Evolutionary conservation across 257 asterid species (phyloP), one percentile per base, ranked within the genome.

Genomic region (Solanum arcanum): DNA sequence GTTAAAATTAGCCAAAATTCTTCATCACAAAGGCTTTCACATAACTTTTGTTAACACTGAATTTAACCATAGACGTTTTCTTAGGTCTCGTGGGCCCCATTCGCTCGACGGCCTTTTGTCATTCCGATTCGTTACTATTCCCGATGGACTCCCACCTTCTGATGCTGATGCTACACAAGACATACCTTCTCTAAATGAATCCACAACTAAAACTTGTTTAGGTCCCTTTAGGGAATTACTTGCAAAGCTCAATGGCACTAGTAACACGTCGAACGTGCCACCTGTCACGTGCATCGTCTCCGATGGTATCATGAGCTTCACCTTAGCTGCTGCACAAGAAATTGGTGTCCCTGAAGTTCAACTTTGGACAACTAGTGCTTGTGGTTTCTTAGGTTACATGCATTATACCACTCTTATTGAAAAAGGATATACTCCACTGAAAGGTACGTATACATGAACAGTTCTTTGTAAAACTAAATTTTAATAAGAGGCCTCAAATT

Each of bases 381-480:
- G 87, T 69, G 87, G 87, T 33, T 46, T 70, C 83, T 85, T 85
- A 42, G 70, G 44, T 25, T 85, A 70, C 23, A 85, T 70, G 82
- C 37, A 85, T 25, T 85, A 69, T 14, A 2, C 23, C 14, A 29
- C 39, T 5, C 18, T 85, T 47, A 27, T 70, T 66, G 66, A 69
- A 8, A 85, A 85, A 70, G 87, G 87, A 1, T 85, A 70, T 21
- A 3, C 7, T n/a, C 83, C 87, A 27, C 68, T 69, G 5, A 46
- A 78, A 78, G 84, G 66, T 56, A 35, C 39, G 39, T 5, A 35
- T 35, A 5, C 39, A 35, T 35, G 5, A 5, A 35, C 39, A 1
- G 39, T 35, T 35, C 39, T 35, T 7, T 35, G 5, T 35, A 35
- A 35, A 35, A 35, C 6, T 5, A 18, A 52, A 52, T 52, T 52